Evolutionary conservation across 2,329 filamentous ascomycete genomes (phyloP), one percentile per base, ranked within the genome.

Genomic region (Verticillium klebahnii): DNA sequence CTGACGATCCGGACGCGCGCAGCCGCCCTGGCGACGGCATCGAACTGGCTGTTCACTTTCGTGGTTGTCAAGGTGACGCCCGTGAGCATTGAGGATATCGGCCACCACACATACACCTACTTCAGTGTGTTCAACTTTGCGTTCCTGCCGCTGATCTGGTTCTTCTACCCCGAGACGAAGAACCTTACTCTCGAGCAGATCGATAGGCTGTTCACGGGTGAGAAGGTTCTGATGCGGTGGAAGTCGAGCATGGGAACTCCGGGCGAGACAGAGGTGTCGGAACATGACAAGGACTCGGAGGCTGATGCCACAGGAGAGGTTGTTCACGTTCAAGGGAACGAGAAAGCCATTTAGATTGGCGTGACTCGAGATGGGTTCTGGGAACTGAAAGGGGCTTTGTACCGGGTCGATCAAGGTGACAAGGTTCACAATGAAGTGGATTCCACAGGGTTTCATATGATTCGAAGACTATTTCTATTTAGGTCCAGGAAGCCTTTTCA

Each of bases 201-300:
- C 57, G 79, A 82, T 56, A 70, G 68, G 58, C 66, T 76, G 1
- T 76, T 76, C 60, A 70, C 87, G 12, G 85, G 82, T 4, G 83
- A 69, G 50, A 86, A 64, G 88, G 89, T n/a, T 82, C 84, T 2
- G 88, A 88, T 0, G 81, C 85, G 57, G 85, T 86, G 1, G 89
- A 92, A 69, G 80, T 83, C 60, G 86, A 89, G 74, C 82, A 74
- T 74, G 72, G 72, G 72, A 29, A 64, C 67, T 2, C 67, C 69
- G 8, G 71, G 71, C 37, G 72, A 73, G 19, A 61, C 64, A 19
- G 59, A 63, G 45, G 34, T 36, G n/a, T 36, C 31, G 9, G 55
- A 36, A n/a, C 55, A 23, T 23, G 55, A 57, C n/a, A 63, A 65
- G 60, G 60, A 62, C 19, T 63, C 57, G 14, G 63, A 65, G 32